A percentile compares a stretch with the other conserved stretches of the same genome.
These are phyloP conservation scores for Trichoderma parareesei DNA, from an alignment of 495 filamentous ascomycete genomes.

Conservation along the genomic window DNA sequence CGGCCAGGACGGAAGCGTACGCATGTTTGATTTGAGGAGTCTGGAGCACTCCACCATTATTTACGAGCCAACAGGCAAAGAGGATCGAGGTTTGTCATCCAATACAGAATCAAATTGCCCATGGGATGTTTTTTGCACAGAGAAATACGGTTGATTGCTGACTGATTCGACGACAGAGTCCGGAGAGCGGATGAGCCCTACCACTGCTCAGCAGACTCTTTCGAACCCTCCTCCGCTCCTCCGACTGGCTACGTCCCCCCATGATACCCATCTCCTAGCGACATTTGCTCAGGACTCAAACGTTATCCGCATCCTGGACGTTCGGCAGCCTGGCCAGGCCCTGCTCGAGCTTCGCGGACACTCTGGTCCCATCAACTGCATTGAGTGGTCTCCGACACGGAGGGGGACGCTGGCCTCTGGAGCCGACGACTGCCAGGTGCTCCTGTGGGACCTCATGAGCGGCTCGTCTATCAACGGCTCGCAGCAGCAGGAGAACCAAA, in stretches of 20 bases:
- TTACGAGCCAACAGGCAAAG: conserved; percentile 89
- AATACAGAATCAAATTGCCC: neutral
- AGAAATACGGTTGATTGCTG: conserved; percentile 17
- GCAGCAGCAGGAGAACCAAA: conserved; percentile 44
- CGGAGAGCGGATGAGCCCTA: conserved; percentile 52
- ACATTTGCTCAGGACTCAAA: conserved; percentile 93
- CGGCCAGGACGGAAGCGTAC: conserved; percentile 93
- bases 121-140: no score
- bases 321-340: conserved; percentile 92
- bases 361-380: conserved; percentile 72
- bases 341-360: conserved; percentile 93
- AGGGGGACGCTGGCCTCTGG: conserved; percentile 86
- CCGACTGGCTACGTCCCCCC: conserved; percentile 85
- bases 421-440: conserved; percentile 81
- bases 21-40: conserved; percentile 97
- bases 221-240: conserved; percentile 77
- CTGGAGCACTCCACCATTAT: conserved; percentile 98
- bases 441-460: conserved; percentile 90
- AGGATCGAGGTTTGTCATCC: conserved; percentile 57
- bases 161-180: conserved; percentile 14
- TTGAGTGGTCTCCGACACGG: conserved; percentile 89
- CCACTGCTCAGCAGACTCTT: conserved; percentile 61
- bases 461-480: conserved; percentile 42
- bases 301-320: conserved; percentile 90
- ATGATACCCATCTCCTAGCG: conserved; percentile 90